phyloP scores from a whole-genome alignment of 495 filamentous ascomycete genomes.

The Hyphodiscus hymeniophilus region DNA sequence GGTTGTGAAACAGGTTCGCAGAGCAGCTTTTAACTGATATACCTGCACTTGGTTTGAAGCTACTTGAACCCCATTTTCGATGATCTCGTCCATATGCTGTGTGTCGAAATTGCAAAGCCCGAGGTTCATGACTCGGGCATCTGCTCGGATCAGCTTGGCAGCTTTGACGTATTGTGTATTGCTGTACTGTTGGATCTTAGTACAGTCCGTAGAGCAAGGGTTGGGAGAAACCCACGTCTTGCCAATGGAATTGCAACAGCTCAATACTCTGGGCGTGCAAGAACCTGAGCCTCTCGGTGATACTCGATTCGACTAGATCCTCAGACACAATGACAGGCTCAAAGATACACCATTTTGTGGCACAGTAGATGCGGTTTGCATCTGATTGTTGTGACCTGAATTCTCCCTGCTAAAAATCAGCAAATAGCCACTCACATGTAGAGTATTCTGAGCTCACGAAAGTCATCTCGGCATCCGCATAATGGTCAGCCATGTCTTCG shows the following conservation, averaged over 20 bases:
- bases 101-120: slow-evolving; percentile 40
- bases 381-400: slow-evolving; percentile 27
- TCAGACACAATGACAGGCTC: slow-evolving; percentile 25
- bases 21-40: background rate
- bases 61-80: slow-evolving; percentile 27
- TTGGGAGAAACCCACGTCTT: slow-evolving; percentile 27
- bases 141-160: slow-evolving; percentile 25
- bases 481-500: slow-evolving; percentile 40
- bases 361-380: slow-evolving; percentile 26
- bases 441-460: slow-evolving; percentile 19
- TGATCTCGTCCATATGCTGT: slow-evolving; percentile 26
- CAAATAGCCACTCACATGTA: slow-evolving; percentile 13
- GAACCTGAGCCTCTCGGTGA: slow-evolving; percentile 30
- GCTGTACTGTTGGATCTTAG: slow-evolving; percentile 25
- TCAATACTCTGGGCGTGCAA: slow-evolving; percentile 29
- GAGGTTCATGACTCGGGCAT: slow-evolving; percentile 26
- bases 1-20: background rate
- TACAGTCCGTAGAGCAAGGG: background rate
- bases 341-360: slow-evolving; percentile 35
- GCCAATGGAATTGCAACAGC: slow-evolving; percentile 39
- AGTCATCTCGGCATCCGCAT: slow-evolving; percentile 32
- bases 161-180: slow-evolving; percentile 32
- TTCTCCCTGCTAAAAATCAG: slow-evolving; percentile 24
- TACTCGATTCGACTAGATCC: slow-evolving; percentile 27
- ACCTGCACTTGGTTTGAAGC: slow-evolving; percentile 39